Base-by-base conservation (phyloP, 2,329 filamentous ascomycete genomes). In the Phialophora expanda region DNA sequence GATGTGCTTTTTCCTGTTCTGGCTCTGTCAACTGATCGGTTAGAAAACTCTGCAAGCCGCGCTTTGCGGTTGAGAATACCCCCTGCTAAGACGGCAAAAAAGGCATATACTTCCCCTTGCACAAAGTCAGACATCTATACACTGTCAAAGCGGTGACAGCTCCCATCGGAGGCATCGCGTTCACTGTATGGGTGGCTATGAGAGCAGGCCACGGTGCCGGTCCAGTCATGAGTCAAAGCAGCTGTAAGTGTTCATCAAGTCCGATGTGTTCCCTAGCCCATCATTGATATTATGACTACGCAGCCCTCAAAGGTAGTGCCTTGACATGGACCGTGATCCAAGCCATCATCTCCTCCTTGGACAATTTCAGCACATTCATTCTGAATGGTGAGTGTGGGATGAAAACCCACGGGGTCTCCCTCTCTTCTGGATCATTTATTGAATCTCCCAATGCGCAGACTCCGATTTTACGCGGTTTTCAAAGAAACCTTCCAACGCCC, bases 331-430 rank as follows among this genome's bases (percentile, higher is more conserved):
- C 87, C 30, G 87, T 97, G 64, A 85, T 97, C 66, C 89, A 89
- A 68, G 92, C 91, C 50, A 88, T 96, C 78, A 96, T 97, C 92
- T 89, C 86, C 28, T 89, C 90, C 6, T 93, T 97, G 70, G 91
- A 91, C 72, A 97, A 97, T 80, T 97, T 97, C 74, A 90, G 92
- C 1, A 92, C 93, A 0, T 83, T 96, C 34, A 94, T 96, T 71
- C 80, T 84, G 68, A 85, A 95, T 76, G 89, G 56, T 59, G 41
- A 50, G 56, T 59, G 34, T 38, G 30, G 55, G 34, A 41, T 38
- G 41, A 50, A 59, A 59, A 44, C 30, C 32, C 34, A 20, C 55
- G 5, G 11, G 24, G 22, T 24, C 7, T 34, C 26, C 22, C 20
- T 59, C 41, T 48, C 26, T 30, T 59, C 56, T 50, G 41, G 44